Conservation (phyloP, 2,329 filamentous ascomycete species). For the Diplocarpon rosae region DNA sequence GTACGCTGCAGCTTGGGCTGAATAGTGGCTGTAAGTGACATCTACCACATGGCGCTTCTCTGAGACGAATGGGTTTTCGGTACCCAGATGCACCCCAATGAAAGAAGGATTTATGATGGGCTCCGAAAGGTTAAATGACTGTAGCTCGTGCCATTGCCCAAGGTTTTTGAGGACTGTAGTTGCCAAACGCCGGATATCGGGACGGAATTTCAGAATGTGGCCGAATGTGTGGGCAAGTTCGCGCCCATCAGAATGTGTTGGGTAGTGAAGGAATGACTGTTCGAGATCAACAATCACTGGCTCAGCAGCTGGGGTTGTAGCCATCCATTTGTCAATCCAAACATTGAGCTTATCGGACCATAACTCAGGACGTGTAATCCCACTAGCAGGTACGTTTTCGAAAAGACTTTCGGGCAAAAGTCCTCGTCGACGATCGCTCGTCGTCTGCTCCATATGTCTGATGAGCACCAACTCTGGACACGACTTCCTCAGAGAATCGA, state of each 20-base stretch:
- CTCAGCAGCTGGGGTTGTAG: conserved; percentile 8
- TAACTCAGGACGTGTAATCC: conserved; percentile 15
- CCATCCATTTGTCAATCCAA: conserved; percentile 16
- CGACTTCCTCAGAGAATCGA: conserved; percentile 17
- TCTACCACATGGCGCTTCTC: conserved; percentile 26
- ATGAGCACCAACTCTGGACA: conserved; percentile 22
- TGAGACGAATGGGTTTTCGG: conserved; percentile 17
- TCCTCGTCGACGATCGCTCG: conserved; percentile 9
- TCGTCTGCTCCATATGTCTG: conserved; percentile 14
- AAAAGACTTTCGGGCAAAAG: conserved; percentile 19
- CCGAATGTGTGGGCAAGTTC: conserved; percentile 30
- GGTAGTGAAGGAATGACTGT: conserved; percentile 28
- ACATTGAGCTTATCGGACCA: conserved; percentile 18
- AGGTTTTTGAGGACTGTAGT: conserved; percentile 27
- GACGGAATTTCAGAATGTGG: conserved; percentile 28
- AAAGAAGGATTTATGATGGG: conserved; percentile 26
- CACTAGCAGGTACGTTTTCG: conserved; percentile 9
- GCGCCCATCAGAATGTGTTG: conserved; percentile 28
- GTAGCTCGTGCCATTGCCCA: conserved; percentile 19
- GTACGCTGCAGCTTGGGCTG: conserved; percentile 30
- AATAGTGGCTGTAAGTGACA: conserved; percentile 22
- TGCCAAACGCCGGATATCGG: conserved; percentile 23
- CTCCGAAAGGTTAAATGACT: conserved; percentile 18
- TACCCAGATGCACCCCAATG: conserved; percentile 31
- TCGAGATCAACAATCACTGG: conserved; percentile 19